A percentile compares a stretch with the other conserved stretches of the same genome.
These are phyloP conservation scores for Phlebopus sp. DNA, from an alignment of 1,284 basidiomycete species.

Conservation along the genomic window DNA sequence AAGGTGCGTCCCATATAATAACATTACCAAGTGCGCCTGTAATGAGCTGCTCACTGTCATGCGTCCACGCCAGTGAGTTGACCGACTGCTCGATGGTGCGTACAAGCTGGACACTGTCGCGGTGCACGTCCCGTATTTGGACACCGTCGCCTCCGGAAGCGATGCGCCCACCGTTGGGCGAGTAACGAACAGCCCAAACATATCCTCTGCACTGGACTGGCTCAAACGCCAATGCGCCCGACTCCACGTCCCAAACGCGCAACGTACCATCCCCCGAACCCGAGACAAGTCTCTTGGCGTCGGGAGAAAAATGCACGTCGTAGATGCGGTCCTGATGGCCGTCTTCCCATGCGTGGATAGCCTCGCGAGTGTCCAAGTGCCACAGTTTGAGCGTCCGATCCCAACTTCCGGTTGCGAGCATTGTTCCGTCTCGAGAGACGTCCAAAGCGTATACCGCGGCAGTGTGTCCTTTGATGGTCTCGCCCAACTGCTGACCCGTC, in stretches of 20 bases:
- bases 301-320: background rate
- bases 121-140: background rate
- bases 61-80: background rate
- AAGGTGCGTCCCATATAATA: background rate
- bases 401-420: no score
- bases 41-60: background rate
- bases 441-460: no score
- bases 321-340: no score
- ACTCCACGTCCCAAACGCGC: background rate
- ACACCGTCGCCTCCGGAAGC: background rate
- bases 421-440: no score
- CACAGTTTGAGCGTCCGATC: no score
- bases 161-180: background rate
- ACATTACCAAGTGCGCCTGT: background rate
- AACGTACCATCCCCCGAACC: background rate
- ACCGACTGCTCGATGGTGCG: background rate
- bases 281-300: background rate
- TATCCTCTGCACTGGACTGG: background rate
- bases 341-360: no score
- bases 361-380: no score
- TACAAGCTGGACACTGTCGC: background rate
- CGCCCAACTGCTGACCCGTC: background rate
- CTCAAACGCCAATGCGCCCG: background rate
- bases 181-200: background rate
- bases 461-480: background rate